Conservation (phyloP, 2,329 filamentous ascomycete genomes). For the Chalaropsis ovoidea region DNA sequence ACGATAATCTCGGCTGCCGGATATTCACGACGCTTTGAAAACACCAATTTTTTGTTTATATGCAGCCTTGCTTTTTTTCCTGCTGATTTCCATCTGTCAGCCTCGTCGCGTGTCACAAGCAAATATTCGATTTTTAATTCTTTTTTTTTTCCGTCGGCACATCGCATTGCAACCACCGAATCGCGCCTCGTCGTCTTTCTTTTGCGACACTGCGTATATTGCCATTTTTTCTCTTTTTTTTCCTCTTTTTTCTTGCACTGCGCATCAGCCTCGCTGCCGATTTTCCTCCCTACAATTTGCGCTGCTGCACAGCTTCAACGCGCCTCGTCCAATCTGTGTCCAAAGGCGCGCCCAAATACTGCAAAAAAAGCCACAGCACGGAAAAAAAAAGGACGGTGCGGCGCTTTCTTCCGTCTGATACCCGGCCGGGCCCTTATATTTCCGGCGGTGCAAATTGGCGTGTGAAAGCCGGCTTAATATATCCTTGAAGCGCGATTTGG, state of each 20-base stretch:
- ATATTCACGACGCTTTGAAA: not conserved
- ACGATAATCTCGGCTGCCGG: not conserved
- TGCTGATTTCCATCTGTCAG: constrained; percentile 13
- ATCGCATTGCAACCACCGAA: constrained; percentile 9
- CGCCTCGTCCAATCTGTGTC: not conserved
- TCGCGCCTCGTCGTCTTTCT: not conserved
- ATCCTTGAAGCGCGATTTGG: constrained; percentile 15
- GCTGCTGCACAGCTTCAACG: constrained; percentile 11
- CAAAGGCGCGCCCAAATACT: not conserved
- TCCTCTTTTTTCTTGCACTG: not conserved
- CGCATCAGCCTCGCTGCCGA: not conserved
- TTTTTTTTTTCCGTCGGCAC: not conserved
- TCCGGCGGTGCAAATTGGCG: not conserved
- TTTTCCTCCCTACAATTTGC: constrained; percentile 11
- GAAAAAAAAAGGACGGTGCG: not conserved
- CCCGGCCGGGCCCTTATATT: not conserved
- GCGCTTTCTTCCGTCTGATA: constrained; percentile 1
- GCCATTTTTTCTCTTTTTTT: not conserved
- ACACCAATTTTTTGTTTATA: not conserved
- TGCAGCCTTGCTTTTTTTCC: not conserved
- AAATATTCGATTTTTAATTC: constrained; percentile 13
- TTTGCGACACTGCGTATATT: not conserved
- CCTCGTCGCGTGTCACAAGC: constrained; percentile 19
- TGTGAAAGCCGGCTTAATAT: not conserved
- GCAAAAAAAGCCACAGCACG: not conserved